Percentiles rank a stretch among this genome's conserved stretches.
These are phyloP conservation scores for Colletotrichum simmondsii DNA, from an alignment of 2,329 filamentous ascomycete species.

Conservation along the genomic window DNA sequence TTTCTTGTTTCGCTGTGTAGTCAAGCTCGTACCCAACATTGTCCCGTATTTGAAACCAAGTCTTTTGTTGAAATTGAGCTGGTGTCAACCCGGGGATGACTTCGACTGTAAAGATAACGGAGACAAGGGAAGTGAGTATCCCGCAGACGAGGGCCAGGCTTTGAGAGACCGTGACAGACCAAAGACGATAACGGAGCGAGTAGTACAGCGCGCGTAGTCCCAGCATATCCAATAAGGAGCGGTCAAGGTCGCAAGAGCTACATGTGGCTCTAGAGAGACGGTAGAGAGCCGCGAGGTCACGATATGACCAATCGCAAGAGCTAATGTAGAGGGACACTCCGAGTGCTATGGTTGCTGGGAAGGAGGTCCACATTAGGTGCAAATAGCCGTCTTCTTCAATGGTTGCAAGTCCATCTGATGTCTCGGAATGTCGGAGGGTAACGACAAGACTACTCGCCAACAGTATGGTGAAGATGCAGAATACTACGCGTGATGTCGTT, in stretches of 20 bases:
- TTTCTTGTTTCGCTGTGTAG: neutral
- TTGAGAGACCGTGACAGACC: constrained; percentile 5
- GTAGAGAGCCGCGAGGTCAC: neutral
- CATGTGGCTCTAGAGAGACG: constrained; percentile 5
- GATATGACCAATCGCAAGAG: constrained; percentile 9
- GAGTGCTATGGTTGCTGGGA: constrained; percentile 8
- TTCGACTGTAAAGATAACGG: constrained; percentile 11
- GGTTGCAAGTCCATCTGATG: neutral
- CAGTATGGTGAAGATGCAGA: neutral
- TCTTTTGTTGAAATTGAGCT: neutral
- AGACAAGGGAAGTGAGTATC: constrained; percentile 2
- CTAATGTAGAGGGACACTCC: constrained; percentile 6
- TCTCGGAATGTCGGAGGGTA: neutral
- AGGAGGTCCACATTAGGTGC: constrained; percentile 21
- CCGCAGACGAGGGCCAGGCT: constrained; percentile 18
- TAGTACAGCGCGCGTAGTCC: constrained; percentile 4
- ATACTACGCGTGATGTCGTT: neutral
- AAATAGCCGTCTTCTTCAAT: constrained; percentile 4
- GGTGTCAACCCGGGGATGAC: neutral
- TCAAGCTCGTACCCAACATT: neutral
- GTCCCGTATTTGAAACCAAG: neutral
- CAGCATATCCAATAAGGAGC: constrained; percentile 12
- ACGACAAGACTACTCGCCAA: neutral
- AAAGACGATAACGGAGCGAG: neutral
- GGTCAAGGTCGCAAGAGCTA: neutral